phyloP scores from a whole-genome alignment of 2,329 filamentous ascomycete species.

The Exophiala sp. region DNA sequence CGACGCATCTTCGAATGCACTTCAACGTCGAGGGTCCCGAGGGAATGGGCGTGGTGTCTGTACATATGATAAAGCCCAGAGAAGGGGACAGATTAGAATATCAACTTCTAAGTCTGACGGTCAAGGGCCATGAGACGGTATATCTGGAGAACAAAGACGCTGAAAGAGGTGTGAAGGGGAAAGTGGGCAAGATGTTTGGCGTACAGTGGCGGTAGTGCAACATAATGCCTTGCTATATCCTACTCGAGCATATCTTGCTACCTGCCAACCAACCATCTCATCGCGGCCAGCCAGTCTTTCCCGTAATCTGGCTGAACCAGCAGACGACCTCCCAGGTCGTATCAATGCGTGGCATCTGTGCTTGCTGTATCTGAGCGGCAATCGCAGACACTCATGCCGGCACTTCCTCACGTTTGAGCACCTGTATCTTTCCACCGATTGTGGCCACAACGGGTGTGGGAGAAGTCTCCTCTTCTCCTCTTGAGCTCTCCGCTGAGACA shows the following conservation, averaged over 20 bases:
- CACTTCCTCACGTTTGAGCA: constrained; percentile 44
- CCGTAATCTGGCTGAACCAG: too few relatives aligned
- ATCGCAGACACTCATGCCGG: constrained; percentile 11
- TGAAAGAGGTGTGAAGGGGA: constrained; percentile 36
- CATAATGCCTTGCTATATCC: background rate
- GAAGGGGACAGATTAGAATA: constrained; percentile 70
- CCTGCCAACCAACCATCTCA: background rate
- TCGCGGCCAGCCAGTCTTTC: background rate
- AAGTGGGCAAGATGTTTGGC: constrained; percentile 49
- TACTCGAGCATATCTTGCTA: background rate
- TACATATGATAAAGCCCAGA: constrained; percentile 71
- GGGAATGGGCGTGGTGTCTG: constrained; percentile 67
- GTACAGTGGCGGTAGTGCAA: constrained; percentile 42
- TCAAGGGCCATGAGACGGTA: constrained; percentile 53
- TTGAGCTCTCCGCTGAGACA: constrained; percentile 33
- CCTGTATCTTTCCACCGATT: constrained; percentile 42
- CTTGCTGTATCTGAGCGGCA: background rate
- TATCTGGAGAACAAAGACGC: constrained; percentile 45
- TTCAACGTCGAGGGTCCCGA: constrained; percentile 80
- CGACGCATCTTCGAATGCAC: constrained; percentile 77
- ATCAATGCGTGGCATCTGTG: too few relatives aligned
- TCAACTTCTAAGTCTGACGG: constrained; percentile 73
- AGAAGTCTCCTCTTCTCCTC: constrained; percentile 28
- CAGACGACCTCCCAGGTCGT: too few relatives aligned
- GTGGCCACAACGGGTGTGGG: constrained; percentile 30